Conservation (phyloP, 208 protist genomes). For the Trypanosoma avium region DNA sequence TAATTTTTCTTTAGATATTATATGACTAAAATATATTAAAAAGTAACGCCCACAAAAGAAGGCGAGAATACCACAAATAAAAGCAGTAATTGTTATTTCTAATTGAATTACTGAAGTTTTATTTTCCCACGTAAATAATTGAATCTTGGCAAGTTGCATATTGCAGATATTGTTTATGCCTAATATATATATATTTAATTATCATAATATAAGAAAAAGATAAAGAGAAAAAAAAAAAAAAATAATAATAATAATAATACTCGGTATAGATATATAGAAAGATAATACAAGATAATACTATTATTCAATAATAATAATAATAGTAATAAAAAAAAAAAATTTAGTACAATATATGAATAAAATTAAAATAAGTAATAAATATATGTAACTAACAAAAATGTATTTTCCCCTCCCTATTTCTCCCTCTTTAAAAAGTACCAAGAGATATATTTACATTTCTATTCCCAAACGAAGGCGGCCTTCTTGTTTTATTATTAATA, state of each 20-base stretch:
- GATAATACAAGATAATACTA: background rate
- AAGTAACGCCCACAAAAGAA: background rate
- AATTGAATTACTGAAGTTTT: background rate
- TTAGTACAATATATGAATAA: background rate
- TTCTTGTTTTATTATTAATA: background rate
- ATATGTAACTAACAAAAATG: background rate
- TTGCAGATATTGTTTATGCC: background rate
- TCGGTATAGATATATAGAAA: background rate
- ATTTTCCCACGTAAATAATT: background rate
- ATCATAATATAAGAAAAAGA: background rate
- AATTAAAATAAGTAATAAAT: background rate
- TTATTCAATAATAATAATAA: background rate
- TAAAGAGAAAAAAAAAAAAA: background rate
- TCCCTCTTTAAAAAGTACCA: background rate
- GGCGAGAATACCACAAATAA: background rate
- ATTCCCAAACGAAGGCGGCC: background rate
- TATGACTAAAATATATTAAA: background rate
- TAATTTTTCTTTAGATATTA: too few relatives aligned
- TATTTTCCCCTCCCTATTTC: background rate
- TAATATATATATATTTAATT: background rate
- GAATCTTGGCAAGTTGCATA: background rate
- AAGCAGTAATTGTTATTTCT: background rate
- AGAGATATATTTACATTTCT: constrained; percentile 4
- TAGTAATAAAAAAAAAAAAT: constrained; percentile 12
- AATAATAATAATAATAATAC: background rate